phyloP scores from a whole-genome alignment of 306 rosid genomes.

The Ormosia emarginata region DNA sequence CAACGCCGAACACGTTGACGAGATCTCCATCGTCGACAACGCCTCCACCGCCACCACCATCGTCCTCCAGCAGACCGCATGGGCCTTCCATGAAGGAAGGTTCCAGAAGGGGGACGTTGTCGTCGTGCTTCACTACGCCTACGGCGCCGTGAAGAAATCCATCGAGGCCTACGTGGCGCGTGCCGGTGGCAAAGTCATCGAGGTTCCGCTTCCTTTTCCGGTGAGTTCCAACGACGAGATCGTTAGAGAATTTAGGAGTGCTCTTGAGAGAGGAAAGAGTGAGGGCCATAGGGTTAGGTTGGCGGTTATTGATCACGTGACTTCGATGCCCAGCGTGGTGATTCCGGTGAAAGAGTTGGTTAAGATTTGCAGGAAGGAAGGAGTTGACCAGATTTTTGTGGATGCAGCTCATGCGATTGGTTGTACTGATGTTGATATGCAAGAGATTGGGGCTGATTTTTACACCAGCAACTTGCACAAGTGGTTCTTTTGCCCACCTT shows the following conservation, averaged over 20 bases:
- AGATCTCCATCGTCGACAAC: conserved; percentile 89
- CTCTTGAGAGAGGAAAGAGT: conserved; percentile 55
- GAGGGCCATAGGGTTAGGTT: conserved; percentile 59
- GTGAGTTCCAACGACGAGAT: conserved; percentile 55
- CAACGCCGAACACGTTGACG: conserved; percentile 71
- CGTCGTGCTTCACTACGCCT: conserved; percentile 87
- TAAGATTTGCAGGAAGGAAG: conserved; percentile 72
- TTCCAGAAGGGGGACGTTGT: conserved; percentile 71
- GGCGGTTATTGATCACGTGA: conserved; percentile 82
- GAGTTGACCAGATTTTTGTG: conserved; percentile 69
- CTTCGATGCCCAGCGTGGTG: conserved; percentile 84
- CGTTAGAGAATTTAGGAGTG: conserved; percentile 55
- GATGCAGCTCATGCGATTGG: conserved; percentile 69
- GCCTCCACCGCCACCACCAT: conserved; percentile 99
- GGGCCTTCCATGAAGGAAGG: conserved; percentile 72
- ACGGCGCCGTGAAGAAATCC: conserved; percentile 82
- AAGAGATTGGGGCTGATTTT: conserved; percentile 88
- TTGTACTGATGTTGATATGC: conserved; percentile 79
- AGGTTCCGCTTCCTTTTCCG: conserved; percentile 71
- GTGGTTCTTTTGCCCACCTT: conserved; percentile 98
- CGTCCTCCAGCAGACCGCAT: conserved; percentile 74
- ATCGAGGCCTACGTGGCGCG: conserved; percentile 72
- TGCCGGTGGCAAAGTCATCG: conserved; percentile 71
- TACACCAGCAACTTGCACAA: conserved; percentile 98
- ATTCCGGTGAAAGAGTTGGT: conserved; percentile 69